Evolutionary conservation across 78 protist species (phyloP), one percentile per base, ranked within the genome.

Genomic region (Pigoraptor vietnamica): DNA sequence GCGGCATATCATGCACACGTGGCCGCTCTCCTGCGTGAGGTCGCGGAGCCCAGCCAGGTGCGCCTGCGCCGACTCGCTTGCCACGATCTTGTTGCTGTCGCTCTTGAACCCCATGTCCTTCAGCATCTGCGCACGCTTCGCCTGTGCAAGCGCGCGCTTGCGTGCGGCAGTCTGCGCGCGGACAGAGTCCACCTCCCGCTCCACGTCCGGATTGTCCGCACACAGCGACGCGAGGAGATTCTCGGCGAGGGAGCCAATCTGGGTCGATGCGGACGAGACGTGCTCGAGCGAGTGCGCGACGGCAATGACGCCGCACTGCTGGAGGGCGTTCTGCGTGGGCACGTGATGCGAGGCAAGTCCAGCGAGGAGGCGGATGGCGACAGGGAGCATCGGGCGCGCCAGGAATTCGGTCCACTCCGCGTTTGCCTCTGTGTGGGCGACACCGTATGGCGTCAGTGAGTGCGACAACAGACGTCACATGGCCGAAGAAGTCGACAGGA

Each of bases 1-100:
- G 2, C 95, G 89, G 89, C 98, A 97, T 0, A 97, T 95, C 91
- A 95, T 89, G 92, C 98, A 97, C 29, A 89, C 89, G 83, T 84
- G 94, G 29, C 97, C 96, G 10, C 32, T 38, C 87, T 95, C 97
- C 35, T 97, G 97, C 37, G 40, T 93, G 39, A 97, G 89, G 21
- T 93, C 96, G 14, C 92, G 97, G 35, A 95, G 39, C 1, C 84
- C 91, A 0, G 56, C 40, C 21, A 37, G 24, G n/a, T 19, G 24
- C 37, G 32, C 38, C 2, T 6, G 2, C 39, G 32, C 82, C 19
- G 1, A 0, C 38, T 29, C 32, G 81, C 14, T 38, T 79, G 24
- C 40, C 29, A 0, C 2, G 40, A 37, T 6, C 32, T 14, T 34
- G 56, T 2, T 36, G 10, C 83, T 92, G 36, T 38, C 24, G 33